Evolutionary conservation across 495 filamentous ascomycete species (phyloP).

Genomic region (Beverwykella pulmonaria): DNA sequence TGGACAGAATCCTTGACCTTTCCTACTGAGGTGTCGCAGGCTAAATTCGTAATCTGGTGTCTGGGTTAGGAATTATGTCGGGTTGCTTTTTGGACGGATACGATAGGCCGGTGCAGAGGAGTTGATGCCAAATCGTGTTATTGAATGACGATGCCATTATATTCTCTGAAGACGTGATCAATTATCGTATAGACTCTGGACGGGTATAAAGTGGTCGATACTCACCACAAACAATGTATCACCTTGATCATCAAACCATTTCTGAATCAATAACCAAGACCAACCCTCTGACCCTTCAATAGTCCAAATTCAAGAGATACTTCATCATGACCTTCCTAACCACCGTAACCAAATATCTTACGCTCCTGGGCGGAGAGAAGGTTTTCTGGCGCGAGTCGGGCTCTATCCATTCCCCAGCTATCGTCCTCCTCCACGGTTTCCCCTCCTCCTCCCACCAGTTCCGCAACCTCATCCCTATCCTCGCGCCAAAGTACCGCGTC

Average conservation of each 20-base stretch:
- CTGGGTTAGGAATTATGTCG: background rate
- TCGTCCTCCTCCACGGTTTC: conserved; percentile 67
- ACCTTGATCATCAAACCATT: background rate
- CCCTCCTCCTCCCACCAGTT: conserved; percentile 65
- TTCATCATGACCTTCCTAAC: conserved; percentile 15
- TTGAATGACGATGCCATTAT: background rate
- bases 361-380: conserved; percentile 49
- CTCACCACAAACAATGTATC: background rate
- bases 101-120: background rate
- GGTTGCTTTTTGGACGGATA: background rate
- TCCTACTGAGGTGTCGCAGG: background rate
- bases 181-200: background rate
- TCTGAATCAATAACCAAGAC: background rate
- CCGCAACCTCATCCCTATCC: conserved; percentile 62
- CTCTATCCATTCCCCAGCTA: conserved; percentile 45
- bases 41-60: background rate
- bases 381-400: conserved; percentile 61
- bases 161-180: too few species aligned
- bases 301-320: background rate
- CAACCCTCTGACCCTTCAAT: background rate
- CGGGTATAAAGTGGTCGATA: background rate
- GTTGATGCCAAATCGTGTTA: background rate
- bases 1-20: background rate
- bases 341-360: conserved; percentile 22
- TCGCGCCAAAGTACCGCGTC: conserved; percentile 57